Conservation (phyloP, 805 yeast genomes). For the Candida xiaguanensis region DNA sequence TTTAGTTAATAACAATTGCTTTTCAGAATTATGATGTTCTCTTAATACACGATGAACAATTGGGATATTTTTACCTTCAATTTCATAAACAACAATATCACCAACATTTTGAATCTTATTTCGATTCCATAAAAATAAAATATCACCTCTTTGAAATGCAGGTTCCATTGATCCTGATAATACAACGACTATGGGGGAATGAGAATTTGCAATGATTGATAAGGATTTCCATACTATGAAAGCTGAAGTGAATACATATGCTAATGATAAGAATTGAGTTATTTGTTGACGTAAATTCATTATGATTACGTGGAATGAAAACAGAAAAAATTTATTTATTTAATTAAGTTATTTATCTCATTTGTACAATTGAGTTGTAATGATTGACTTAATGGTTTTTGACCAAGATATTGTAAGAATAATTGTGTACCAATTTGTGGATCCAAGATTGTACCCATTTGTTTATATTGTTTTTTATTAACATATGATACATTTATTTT, state of each 20-base stretch:
- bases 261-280: conserved; percentile 64
- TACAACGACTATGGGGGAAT: conserved; percentile 94
- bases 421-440: conserved; percentile 65
- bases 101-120: conserved; percentile 68
- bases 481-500: conserved; percentile 23
- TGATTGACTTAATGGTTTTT: neutral
- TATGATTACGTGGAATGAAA: conserved; percentile 4
- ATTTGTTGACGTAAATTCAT: conserved; percentile 63
- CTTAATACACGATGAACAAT: conserved; percentile 93
- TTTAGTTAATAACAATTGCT: conserved; percentile 81
- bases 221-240: conserved; percentile 89
- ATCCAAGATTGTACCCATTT: conserved; percentile 58
- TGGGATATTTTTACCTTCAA: conserved; percentile 78
- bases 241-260: conserved; percentile 82
- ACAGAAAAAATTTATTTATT: no score
- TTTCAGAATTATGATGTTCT: conserved; percentile 59
- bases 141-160: conserved; percentile 97
- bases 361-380: no score
- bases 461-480: conserved; percentile 16
- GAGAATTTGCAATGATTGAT: conserved; percentile 71
- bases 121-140: conserved; percentile 87
- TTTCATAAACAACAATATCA: conserved; percentile 90
- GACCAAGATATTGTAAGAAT: conserved; percentile 73
- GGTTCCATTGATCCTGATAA: conserved; percentile 99
- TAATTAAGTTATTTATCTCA: no score